Conservation (phyloP, 768 basidiomycete genomes). For the Trametes cubensis region DNA sequence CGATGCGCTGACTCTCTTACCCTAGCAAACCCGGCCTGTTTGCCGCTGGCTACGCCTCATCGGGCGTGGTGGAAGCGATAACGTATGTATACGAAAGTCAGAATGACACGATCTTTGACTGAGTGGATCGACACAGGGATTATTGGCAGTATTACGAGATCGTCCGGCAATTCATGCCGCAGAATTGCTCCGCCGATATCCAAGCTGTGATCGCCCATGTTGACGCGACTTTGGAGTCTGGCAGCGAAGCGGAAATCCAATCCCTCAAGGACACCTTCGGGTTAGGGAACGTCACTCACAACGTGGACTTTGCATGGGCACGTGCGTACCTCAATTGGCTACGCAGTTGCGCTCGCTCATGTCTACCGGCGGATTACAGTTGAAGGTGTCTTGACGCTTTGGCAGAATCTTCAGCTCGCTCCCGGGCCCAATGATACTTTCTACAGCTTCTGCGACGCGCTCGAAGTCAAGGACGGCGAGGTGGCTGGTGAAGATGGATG, state of each 20-base stretch:
- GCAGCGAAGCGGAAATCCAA: conserved; percentile 50
- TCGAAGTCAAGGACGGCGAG: conserved; percentile 62
- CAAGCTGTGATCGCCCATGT: conserved; percentile 63
- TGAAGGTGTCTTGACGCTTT: conserved; percentile 60
- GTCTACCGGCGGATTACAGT: conserved; percentile 26
- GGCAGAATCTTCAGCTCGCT: conserved; percentile 64
- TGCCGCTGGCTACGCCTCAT: conserved; percentile 65
- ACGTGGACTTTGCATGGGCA: conserved; percentile 69
- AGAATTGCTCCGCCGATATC: conserved; percentile 75
- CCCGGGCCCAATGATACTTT: conserved; percentile 48
- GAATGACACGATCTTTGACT: neutral
- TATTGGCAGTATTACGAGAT: conserved; percentile 78
- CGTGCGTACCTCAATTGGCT: conserved; percentile 34
- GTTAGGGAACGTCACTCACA: conserved; percentile 51
- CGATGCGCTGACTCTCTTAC: neutral
- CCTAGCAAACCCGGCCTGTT: conserved; percentile 61
- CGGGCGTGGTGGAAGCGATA: conserved; percentile 68
- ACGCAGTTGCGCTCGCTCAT: neutral
- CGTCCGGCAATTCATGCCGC: conserved; percentile 65
- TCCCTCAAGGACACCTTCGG: conserved; percentile 61
- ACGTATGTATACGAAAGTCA: conserved; percentile 28
- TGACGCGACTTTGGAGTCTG: conserved; percentile 54
- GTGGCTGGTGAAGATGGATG: conserved; percentile 55
- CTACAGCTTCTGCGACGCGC: conserved; percentile 65
- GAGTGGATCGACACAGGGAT: conserved; percentile 39